Percentiles rank a stretch among this genome's conserved stretches.
phyloP scores from a whole-genome alignment of 306 rosid species.

The Crotalaria pallida region DNA sequence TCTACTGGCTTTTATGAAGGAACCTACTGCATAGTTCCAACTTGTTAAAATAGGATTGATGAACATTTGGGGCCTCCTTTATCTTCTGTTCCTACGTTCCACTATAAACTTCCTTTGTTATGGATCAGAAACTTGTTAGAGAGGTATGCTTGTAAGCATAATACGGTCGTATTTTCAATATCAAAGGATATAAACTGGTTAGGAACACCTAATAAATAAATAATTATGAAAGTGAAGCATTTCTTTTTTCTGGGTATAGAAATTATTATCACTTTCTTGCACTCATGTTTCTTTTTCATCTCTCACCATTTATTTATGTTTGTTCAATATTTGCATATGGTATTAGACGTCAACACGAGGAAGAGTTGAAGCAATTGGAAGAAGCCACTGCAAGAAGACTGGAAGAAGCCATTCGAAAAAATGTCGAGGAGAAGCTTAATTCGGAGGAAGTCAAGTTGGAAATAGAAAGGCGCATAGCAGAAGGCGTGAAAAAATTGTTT shows the following conservation, averaged over 20 bases:
- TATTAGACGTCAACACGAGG: conserved; percentile 48
- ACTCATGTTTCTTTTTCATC: not conserved
- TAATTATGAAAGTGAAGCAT: not conserved
- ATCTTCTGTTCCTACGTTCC: conserved; percentile 33
- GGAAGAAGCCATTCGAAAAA: conserved; percentile 67
- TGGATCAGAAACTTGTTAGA: conserved; percentile 36
- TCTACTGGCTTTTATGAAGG: conserved; percentile 34
- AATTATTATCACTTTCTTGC: conserved; percentile 4
- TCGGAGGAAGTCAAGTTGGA: conserved; percentile 59
- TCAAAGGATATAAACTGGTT: conserved; percentile 14
- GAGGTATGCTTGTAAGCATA: conserved; percentile 32
- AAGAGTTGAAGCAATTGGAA: conserved; percentile 65
- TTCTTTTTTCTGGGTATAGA: not conserved
- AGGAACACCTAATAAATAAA: not conserved
- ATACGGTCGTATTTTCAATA: conserved; percentile 9
- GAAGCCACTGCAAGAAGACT: conserved; percentile 79
- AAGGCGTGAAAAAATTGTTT: conserved; percentile 58
- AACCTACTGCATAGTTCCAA: conserved; percentile 36
- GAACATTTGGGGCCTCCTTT: conserved; percentile 28
- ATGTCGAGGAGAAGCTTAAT: conserved; percentile 72
- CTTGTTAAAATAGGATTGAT: conserved; percentile 38
- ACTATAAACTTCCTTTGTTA: conserved; percentile 32
- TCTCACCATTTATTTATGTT: not conserved
- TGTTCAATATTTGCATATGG: conserved; percentile 29
- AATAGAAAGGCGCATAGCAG: conserved; percentile 62